phyloP scores from a whole-genome alignment of 2,329 filamentous ascomycete species.

The Drechslerella stenobrocha region DNA sequence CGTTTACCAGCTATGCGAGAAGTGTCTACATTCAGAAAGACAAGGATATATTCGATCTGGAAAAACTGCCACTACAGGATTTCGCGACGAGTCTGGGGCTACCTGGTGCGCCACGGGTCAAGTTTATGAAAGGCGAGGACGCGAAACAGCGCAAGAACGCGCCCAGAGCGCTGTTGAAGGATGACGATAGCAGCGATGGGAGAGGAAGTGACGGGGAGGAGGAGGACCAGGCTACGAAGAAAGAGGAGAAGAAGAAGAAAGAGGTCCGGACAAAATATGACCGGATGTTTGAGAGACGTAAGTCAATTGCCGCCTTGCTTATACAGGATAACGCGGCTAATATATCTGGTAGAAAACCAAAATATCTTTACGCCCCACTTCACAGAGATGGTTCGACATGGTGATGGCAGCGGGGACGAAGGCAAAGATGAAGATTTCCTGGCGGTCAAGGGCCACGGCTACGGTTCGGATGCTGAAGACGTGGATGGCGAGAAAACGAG shows the following conservation, averaged over 20 bases:
- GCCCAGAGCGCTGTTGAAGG: slow-evolving; percentile 66
- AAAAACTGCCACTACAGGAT: slow-evolving; percentile 79
- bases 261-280: slow-evolving; percentile 92
- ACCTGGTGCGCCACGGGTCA: slow-evolving; percentile 88
- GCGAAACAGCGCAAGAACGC: slow-evolving; percentile 86
- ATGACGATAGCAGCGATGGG: slow-evolving; percentile 62
- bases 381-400: slow-evolving; percentile 75
- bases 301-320: slow-evolving; percentile 4
- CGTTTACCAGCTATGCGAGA: slow-evolving; percentile 85
- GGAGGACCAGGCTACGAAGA: no score
- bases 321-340: slow-evolving; percentile 7
- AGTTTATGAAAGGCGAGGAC: slow-evolving; percentile 87
- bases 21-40: slow-evolving; percentile 87
- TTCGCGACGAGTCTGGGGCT: slow-evolving; percentile 84
- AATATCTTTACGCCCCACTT: slow-evolving; percentile 95
- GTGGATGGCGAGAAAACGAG: slow-evolving; percentile 53
- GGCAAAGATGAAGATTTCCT: slow-evolving; percentile 75
- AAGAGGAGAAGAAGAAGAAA: slow-evolving; percentile 65
- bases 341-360: slow-evolving; percentile 65
- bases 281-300: slow-evolving; percentile 90
- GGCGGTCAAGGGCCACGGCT: slow-evolving; percentile 82
- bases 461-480: slow-evolving; percentile 64
- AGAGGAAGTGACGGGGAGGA: slow-evolving; percentile 59
- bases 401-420: slow-evolving; percentile 58
- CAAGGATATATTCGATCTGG: slow-evolving; percentile 85